Base-by-base conservation (phyloP, 768 basidiomycete genomes). In the Leccinum broughii region DNA sequence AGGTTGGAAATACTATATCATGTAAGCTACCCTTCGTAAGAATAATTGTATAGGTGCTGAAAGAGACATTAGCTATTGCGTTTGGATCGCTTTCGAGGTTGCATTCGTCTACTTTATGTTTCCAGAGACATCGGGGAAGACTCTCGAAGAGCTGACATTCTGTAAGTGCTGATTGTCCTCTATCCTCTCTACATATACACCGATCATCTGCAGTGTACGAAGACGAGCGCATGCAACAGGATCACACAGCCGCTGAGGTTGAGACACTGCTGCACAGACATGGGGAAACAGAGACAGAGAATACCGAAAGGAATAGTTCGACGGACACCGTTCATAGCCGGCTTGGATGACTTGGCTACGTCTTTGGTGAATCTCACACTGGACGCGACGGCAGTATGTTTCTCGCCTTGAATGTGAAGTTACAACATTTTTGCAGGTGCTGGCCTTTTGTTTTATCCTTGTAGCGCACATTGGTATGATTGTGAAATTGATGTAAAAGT, bases 51-150 rank as follows among this genome's bases (percentile, higher is more conserved):
- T 14, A 2, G 3, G 52, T 8, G 22, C 48, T 59, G 41, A 67
- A 35, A 24, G 1, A 50, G 24, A 7, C 3, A 4, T 6, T 13
- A 69, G 67, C 5, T 69, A 63, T 17, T 68, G 61, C 17, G 56
- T 57, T 13, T 66, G 60, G 67, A 53, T 34, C 3, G 56, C 62
- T 0, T 68, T 63, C 13, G 22, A 68, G 35, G 46, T 66, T 6
- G 62, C 10, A 20, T 58, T 69, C 3, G 48, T 68, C 37, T 66
- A 68, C 58, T 1, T 58, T 37, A 10, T 64, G 60, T 68, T 68
- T 35, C 67, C 67, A 1, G 67, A 69, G 35, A 66, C 67, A 6
- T 64, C 67, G 1, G 62, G 68, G 3, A 62, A 56, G 2, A 66
- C 60, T 0, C 62, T 66, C 15, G 67, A 68, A 20, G 67, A 69